A percentile compares a stretch with the other conserved stretches of the same genome.
These are phyloP conservation scores for Yarrowia galli DNA, from an alignment of 1,139 yeast genomes.

Conservation along the genomic window DNA sequence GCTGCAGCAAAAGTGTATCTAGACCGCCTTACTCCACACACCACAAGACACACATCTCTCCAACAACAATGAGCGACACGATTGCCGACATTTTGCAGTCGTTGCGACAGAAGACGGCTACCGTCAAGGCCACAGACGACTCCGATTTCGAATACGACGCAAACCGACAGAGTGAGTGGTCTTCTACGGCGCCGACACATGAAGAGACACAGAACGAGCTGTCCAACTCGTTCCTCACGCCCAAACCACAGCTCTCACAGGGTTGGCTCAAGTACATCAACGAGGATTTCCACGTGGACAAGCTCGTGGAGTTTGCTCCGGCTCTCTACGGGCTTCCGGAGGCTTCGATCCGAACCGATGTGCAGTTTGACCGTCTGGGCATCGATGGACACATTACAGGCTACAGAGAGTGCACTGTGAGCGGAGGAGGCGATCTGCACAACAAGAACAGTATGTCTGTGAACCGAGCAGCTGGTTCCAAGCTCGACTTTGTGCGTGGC, in stretches of 20 bases:
- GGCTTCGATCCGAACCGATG: slow-evolving; percentile 54
- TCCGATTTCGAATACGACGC: slow-evolving; percentile 8
- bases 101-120: not conserved
- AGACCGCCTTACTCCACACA: not conserved
- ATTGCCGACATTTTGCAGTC: slow-evolving; percentile 1
- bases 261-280: slow-evolving; percentile 52
- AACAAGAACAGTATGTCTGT: slow-evolving; percentile 73
- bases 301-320: slow-evolving; percentile 46
- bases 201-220: slow-evolving; percentile 43
- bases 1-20: not conserved
- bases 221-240: slow-evolving; percentile 49
- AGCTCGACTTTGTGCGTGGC: slow-evolving; percentile 70
- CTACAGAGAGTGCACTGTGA: slow-evolving; percentile 63
- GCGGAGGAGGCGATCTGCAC: slow-evolving; percentile 59
- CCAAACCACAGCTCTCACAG: slow-evolving; percentile 47
- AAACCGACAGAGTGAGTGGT: not conserved
- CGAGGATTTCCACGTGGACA: slow-evolving; percentile 46
- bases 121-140: not conserved
- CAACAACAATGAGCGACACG: slow-evolving; percentile 7
- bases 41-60: too few relatives aligned
- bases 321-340: slow-evolving; percentile 52
- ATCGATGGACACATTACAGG: slow-evolving; percentile 71
- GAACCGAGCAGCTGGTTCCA: slow-evolving; percentile 70
- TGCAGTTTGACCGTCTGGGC: slow-evolving; percentile 63
- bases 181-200: not conserved